Evolutionary conservation across 495 filamentous ascomycete genomes (phyloP), one percentile per base, ranked within the genome.

Genomic region (Thozetella sp.): DNA sequence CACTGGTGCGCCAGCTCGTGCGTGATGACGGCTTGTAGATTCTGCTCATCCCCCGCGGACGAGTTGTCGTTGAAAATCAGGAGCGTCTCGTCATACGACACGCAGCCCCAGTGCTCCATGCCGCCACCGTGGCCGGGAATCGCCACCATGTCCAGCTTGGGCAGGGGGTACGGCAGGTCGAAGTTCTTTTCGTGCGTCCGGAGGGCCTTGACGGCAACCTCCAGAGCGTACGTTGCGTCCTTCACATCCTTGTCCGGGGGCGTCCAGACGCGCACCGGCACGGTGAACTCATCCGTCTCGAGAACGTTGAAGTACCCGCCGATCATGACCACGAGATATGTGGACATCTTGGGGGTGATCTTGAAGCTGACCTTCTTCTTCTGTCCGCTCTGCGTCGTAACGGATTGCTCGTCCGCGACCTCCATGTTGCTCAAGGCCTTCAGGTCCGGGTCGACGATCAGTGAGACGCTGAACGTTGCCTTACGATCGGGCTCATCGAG

Each of bases 401-500:
- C 76, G 4, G 3, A 2, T 19, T 52, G 9, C 50, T 52, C 50
- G 13, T 10, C 22, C 64, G 88, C 87, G 64, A 88, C 82, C 0
- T 89, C 88, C 88, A 93, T 93, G 68, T 94, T 94, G 73, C 88
- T 90, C 55, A 94, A 74, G 2, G 89, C 90, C 22, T 83, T 82
- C 60, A 88, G 83, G 55, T 85, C 84, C 27, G 87, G 83, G 15
- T 91, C 90, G 2, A 93, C 74, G 67, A 92, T 90, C 51, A 94
- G 86, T 59, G 86, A 79, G 57, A 93, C 86, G 67, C 91, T 90
- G 70, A 92, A 93, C 3, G 87, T 86, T 20, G 91, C 89, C 68
- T 94, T 94, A 27, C 93, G 75, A 64, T 92, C 93, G 6, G 91
- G 91, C 73, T 94, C 91, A 69, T 94, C 91, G 65, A 93, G 93